Evolutionary conservation across 139 green algal species (phyloP), one percentile per base, ranked within the genome.

Genomic region (Diplosphaera chodatii): DNA sequence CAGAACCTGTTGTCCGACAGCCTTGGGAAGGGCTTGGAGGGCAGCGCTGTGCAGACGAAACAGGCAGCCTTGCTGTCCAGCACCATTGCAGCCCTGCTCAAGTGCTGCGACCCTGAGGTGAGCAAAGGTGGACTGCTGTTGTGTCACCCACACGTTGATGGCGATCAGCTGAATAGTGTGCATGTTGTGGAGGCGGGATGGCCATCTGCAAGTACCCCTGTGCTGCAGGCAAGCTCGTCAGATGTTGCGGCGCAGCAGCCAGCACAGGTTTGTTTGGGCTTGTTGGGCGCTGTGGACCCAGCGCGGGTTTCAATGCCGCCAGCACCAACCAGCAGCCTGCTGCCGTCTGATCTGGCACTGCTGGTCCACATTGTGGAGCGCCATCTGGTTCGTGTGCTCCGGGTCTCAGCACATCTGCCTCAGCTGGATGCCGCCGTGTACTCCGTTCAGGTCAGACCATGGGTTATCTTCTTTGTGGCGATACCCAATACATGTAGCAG

Each of bases 261-360:
- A 13, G 91, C 83, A 63, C 88, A 84, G 0, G 84, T 92, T 77
- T 93, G 85, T 77, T 78, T 96, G 73, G 91, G 91, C 13, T 66
- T 94, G 73, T 66, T 96, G 32, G 90, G 91, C 1, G 90, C 91
- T 6, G 76, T 94, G 20, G 91, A 96, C 78, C 91, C 91, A 0
- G 80, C 84, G 0, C 74, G 87, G 0, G 34, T 94, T 22, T 25
- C 32, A 0, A 32, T 89, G 6, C 64, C 80, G 33, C 76, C 83
- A 8, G 40, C 66, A 32, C 67, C 63, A 0, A 73, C 72, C 0
- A 67, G 68, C 55, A 62, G 48, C 22, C 40, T 71, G 63, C 10
- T 10, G 77, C 63, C 62, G n/a, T 63, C 40, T 40, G 66, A 77
- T 23, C 37, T 67, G 21, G 37, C 74, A 32, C 76, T 90, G 70